Conservation (phyloP, 2,329 filamentous ascomycete species). For the Pseudopithomyces maydicus region DNA sequence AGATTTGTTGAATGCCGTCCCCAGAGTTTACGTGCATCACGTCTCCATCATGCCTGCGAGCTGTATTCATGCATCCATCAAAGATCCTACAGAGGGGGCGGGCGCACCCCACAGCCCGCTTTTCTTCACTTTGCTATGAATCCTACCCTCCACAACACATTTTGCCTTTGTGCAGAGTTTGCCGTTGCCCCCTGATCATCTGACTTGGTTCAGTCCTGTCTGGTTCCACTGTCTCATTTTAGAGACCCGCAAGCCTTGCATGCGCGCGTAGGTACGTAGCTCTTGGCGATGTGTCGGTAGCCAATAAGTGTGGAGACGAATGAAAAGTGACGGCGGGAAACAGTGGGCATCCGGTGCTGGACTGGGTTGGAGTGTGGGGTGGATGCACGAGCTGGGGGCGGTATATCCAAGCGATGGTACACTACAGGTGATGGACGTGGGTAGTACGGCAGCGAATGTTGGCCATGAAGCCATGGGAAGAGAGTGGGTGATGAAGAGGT, state of each 20-base stretch:
- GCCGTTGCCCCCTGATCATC: background rate
- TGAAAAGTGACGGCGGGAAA: background rate
- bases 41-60: too few species aligned
- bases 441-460: background rate
- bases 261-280: slow-evolving; percentile 6
- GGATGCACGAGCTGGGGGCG: slow-evolving; percentile 1
- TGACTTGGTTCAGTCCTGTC: background rate
- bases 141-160: background rate
- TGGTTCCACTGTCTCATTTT: background rate
- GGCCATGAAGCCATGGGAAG: background rate
- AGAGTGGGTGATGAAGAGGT: background rate
- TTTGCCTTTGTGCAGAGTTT: background rate
- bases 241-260: background rate
- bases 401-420: slow-evolving; percentile 9
- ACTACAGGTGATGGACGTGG: slow-evolving; percentile 7
- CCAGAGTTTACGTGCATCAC: too few species aligned
- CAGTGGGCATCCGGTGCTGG: background rate
- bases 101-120: background rate
- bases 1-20: too few species aligned
- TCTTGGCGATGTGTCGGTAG: background rate
- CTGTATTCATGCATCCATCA: too few species aligned
- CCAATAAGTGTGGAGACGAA: background rate
- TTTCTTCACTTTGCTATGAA: background rate
- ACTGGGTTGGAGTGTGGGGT: background rate
- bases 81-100: background rate